Conservation (phyloP, 306 rosid genomes). For the Cucumis hystrix region DNA sequence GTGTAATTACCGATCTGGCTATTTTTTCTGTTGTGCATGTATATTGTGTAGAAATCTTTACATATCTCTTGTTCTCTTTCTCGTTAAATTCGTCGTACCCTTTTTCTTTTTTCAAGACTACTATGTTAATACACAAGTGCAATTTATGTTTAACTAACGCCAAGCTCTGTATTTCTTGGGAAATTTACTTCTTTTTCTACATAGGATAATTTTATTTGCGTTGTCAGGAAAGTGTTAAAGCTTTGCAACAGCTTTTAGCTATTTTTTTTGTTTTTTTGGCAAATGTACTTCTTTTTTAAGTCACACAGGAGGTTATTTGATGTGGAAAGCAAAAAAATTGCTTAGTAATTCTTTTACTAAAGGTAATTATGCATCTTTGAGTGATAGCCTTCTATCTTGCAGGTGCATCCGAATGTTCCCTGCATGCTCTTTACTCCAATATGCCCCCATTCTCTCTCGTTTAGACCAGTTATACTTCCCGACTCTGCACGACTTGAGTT, state of each 20-base stretch:
- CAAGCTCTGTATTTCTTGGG: neutral
- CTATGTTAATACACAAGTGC: neutral
- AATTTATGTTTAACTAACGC: neutral
- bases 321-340: neutral
- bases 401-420: conserved; percentile 99
- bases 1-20: neutral
- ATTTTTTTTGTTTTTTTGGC: neutral
- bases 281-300: neutral
- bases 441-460: conserved; percentile 96
- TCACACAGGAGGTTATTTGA: neutral
- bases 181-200: neutral
- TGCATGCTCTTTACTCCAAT: conserved; percentile 98
- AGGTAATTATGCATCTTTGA: conserved; percentile 12
- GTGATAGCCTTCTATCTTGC: conserved; percentile 19
- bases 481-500: conserved; percentile 89
- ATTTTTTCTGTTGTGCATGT: neutral
- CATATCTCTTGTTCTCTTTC: neutral
- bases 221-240: neutral
- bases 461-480: conserved; percentile 96
- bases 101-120: neutral
- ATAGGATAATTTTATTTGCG: neutral
- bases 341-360: neutral
- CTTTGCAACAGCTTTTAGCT: too few relatives aligned
- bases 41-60: neutral
- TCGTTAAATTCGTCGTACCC: neutral